Percentiles rank a stretch among this genome's conserved stretches.
Evolutionary conservation across 352 stramenopile genomes (phyloP).

Genomic region (Phytophthora litchii): DNA sequence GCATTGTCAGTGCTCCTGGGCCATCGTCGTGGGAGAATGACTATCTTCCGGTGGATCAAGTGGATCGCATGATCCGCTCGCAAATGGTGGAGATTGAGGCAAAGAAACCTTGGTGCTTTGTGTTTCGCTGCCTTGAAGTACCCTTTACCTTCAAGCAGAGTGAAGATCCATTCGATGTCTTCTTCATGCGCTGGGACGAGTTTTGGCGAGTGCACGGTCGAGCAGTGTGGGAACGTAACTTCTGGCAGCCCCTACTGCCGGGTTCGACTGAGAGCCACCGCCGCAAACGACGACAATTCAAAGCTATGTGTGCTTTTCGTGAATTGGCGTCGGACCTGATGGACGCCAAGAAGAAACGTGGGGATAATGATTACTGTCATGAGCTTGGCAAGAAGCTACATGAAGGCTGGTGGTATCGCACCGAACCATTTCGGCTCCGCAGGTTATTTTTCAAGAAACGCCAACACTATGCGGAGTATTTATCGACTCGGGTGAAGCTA

Average conservation of each 20-base stretch:
- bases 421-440: conserved; percentile 29
- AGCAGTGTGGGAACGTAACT: conserved; percentile 56
- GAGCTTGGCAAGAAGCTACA: conserved; percentile 11
- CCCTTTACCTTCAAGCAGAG: conserved; percentile 36
- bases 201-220: conserved; percentile 50
- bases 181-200: conserved; percentile 58
- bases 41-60: conserved; percentile 16
- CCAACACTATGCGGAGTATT: conserved; percentile 27
- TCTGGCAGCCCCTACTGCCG: conserved; percentile 41
- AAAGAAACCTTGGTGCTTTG: conserved; percentile 49
- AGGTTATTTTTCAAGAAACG: conserved; percentile 26
- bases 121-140: conserved; percentile 49
- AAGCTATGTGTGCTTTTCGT: conserved; percentile 38
- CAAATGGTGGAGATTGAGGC: conserved; percentile 34
- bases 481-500: conserved; percentile 19
- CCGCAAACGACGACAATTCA: conserved; percentile 39
- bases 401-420: conserved; percentile 48
- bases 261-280: conserved; percentile 33
- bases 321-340: conserved; percentile 38
- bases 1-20: background rate
- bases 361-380: background rate
- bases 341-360: background rate
- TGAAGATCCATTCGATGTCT: conserved; percentile 41
- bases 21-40: conserved; percentile 14
- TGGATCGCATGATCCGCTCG: conserved; percentile 28